Evolutionary conservation across 495 filamentous ascomycete species (phyloP).

Genomic region (Rusavskia elegans): DNA sequence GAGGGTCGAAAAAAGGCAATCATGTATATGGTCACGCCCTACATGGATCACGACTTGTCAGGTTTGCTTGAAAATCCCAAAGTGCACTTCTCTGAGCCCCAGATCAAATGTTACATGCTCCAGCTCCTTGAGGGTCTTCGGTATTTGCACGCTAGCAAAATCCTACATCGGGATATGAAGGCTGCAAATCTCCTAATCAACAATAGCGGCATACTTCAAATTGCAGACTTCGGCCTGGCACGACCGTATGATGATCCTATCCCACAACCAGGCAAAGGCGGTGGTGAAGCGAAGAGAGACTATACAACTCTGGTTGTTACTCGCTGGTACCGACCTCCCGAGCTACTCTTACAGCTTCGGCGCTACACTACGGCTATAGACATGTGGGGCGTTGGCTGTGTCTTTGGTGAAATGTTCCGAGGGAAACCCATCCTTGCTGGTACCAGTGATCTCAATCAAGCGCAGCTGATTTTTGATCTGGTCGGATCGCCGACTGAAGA

Average conservation of each 20-base stretch:
- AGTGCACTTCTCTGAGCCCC: conserved; percentile 68
- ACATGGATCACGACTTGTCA: conserved; percentile 97
- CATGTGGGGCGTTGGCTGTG: conserved; percentile 95
- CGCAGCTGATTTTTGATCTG: conserved; percentile 82
- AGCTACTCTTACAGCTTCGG: conserved; percentile 73
- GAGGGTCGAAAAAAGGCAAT: conserved; percentile 69
- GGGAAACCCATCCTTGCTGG: conserved; percentile 86
- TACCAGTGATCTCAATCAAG: conserved; percentile 75
- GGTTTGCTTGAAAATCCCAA: conserved; percentile 88
- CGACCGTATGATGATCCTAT: conserved; percentile 80
- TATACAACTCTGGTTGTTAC: conserved; percentile 95
- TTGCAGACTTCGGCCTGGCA: conserved; percentile 93
- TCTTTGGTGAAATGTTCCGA: conserved; percentile 97
- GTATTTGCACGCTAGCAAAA: conserved; percentile 80
- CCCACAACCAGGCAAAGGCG: conserved; percentile 63
- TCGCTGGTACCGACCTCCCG: conserved; percentile 91
- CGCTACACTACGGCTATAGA: conserved; percentile 93
- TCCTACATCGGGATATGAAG: conserved; percentile 97
- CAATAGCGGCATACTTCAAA: conserved; percentile 85
- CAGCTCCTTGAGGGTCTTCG: conserved; percentile 80
- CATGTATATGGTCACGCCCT: conserved; percentile 97
- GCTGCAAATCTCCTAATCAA: conserved; percentile 95
- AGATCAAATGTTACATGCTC: conserved; percentile 96
- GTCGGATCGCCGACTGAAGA: conserved; percentile 81
- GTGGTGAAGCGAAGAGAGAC: conserved; percentile 71